Base-by-base conservation (phyloP, 805 yeast species). In the Saccharomycopsis sp. region DNA sequence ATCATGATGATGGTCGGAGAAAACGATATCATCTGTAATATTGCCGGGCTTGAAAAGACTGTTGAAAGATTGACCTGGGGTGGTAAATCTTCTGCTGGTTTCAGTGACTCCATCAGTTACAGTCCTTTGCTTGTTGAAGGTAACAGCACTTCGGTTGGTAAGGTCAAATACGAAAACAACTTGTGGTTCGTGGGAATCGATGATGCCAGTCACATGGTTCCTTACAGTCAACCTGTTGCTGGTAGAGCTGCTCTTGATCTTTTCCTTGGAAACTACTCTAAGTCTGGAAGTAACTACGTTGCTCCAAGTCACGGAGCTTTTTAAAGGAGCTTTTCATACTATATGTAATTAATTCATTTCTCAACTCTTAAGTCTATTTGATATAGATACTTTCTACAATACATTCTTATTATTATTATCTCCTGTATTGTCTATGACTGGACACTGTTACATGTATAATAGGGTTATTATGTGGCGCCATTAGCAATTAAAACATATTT, bases 191-290 rank as follows among this genome's bases (percentile, higher is more conserved):
- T 89, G 71, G 81, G 97, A 70, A 82, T 92, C 8, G 91, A 78
- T 67, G 93, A 84, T 63, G 97, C 96, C 56, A 97, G 97, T 25
- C 97, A 93, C 74, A 91, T 92, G 97, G 97, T 90, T 62, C 97
- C 97, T n/a, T 86, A 75, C 68, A 92, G 92, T 73, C 93, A 87
- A 75, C 96, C 97, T 19, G 80, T 75, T 50, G 73, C 49, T 7
- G 49, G 49, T 12, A 84, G 81, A 66, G 78, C 79, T 67, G 75
- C 96, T 1, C 77, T 87, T 63, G 90, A 82, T 58, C 85, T 92
- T 92, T 80, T 92, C 63, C 49, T 44, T 17, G 49, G 49, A 17
- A 19, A n/a, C 5, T 44, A 44, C 49, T 17, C 49, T 7, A 44
- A 53, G 29, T 22, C 52, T 12, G 52, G 54, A 8, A 51, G 55